A percentile compares a stretch with the other conserved stretches of the same genome.
phyloP scores from a whole-genome alignment of 805 yeast genomes.

The Ogataea neopini region DNA sequence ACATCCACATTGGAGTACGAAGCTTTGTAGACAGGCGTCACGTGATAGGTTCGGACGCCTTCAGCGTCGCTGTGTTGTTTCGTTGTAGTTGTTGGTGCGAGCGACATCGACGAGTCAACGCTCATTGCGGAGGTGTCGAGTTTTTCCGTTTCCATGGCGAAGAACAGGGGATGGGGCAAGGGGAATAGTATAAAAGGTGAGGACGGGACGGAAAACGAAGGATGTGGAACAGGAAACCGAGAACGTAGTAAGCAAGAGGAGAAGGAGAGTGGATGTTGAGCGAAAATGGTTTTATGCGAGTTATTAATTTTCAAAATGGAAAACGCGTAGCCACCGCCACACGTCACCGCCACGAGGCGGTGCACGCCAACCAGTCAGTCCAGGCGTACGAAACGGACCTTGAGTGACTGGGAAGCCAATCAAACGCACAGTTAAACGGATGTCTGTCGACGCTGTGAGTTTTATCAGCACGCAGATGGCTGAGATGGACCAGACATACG shows the following conservation, averaged over 20 bases:
- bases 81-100: neutral
- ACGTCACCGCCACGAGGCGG: too few relatives aligned
- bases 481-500: too few relatives aligned
- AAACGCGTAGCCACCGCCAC: slow-evolving; percentile 1
- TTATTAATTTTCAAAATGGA: neutral
- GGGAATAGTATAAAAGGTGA: neutral
- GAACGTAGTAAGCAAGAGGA: too few relatives aligned
- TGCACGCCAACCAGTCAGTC: too few relatives aligned
- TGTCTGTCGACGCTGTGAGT: too few relatives aligned
- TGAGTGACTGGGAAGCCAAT: too few relatives aligned
- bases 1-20: slow-evolving; percentile 64
- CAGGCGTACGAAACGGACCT: too few relatives aligned
- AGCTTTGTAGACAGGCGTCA: slow-evolving; percentile 51
- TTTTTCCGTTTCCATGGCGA: neutral
- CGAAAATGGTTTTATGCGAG: neutral
- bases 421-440: too few relatives aligned
- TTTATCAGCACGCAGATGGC: too few relatives aligned
- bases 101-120: slow-evolving; percentile 9
- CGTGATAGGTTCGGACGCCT: slow-evolving; percentile 20
- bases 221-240: neutral
- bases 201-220: neutral
- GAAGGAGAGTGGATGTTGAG: too few relatives aligned
- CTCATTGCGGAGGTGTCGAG: slow-evolving; percentile 16
- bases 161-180: neutral
- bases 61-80: neutral